A percentile compares a stretch with the other conserved stretches of the same genome.
Conservation (phyloP, 2,329 filamentous ascomycete species). For the Atkinsonella hypoxylon region DNA sequence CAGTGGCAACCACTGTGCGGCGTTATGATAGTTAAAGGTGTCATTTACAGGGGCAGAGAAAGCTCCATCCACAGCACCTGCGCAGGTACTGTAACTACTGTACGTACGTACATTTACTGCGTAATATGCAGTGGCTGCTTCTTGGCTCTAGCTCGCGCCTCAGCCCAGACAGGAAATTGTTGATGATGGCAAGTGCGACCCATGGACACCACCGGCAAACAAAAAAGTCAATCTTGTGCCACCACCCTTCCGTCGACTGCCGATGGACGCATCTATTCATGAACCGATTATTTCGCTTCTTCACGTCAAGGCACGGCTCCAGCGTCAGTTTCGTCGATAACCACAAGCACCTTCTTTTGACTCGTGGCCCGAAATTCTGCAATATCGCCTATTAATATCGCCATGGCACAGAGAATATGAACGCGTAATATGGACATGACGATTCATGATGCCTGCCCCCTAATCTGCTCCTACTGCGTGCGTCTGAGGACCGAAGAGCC, state of each 20-base stretch:
- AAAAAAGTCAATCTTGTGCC: not conserved
- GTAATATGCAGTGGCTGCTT: too few species aligned
- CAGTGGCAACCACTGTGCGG: too few species aligned
- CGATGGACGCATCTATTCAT: not conserved
- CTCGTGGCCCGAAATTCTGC: not conserved
- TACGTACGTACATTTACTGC: too few species aligned
- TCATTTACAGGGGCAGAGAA: too few species aligned
- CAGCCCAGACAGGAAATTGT: too few species aligned
- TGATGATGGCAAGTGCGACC: too few species aligned
- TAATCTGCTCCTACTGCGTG: not conserved
- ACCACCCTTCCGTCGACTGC: not conserved
- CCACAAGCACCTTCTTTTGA: not conserved
- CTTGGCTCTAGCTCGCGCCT: too few species aligned
- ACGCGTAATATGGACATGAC: not conserved
- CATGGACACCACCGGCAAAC: too few species aligned
- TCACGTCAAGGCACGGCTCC: too few species aligned
- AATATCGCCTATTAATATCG: not conserved
- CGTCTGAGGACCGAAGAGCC: not conserved
- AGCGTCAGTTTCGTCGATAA: not conserved
- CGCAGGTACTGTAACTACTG: too few species aligned
- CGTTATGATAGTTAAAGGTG: too few species aligned
- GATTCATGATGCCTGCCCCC: constrained; percentile 2
- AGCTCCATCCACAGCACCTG: too few species aligned
- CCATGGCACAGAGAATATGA: not conserved
- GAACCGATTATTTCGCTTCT: not conserved